Base-by-base conservation (phyloP, 257 asterid species). In the Rhazya stricta region DNA sequence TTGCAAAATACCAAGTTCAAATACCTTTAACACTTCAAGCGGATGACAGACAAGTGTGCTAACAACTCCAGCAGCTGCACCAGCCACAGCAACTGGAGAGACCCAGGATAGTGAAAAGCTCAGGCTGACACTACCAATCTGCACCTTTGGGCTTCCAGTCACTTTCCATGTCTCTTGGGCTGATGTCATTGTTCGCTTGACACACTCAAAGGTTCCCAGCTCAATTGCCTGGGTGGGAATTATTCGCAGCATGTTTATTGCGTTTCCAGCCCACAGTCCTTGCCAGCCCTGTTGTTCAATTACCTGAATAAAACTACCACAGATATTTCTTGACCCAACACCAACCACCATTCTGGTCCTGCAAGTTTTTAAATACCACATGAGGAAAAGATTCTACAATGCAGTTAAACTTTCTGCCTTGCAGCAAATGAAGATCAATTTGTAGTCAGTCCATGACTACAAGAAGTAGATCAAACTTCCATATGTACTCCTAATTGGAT, bases 311-410 rank as follows among this genome's bases (percentile, higher is more conserved):
- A 91, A 91, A 81, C 98, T 91, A 63, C 96, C 94, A 58, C 67
- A 77, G 39, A 94, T 94, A 81, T 84, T 79, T 79, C 81, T 94
- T 51, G 97, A 88, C 79, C 97, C 98, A 46, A 94, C 85, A 19
- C 98, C 97, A 27, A 94, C 98, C 79, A 94, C 97, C 98, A 94
- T 90, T 75, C 98, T 88, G 41, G 98, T 94, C 90, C 98, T 94
- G 93, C 90, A 84, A 45, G n/a, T 80, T 78, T 79, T 67, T 43
- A 19, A 57, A 30, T 48, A 78, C 57, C 36, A 77, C 13, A 72
- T 82, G 50, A 83, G 78, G 74, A 56, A 68, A 39, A 5, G 13
- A 11, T 36, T 41, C 62, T 53, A 8, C 5, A 36, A 9, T 61
- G 76, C 67, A 46, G 43, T 25, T 41, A 41, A n/a, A 48, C 27